These are phyloP conservation scores for Candida krabiensis DNA, from an alignment of 805 yeast genomes.

Conservation along the genomic window DNA sequence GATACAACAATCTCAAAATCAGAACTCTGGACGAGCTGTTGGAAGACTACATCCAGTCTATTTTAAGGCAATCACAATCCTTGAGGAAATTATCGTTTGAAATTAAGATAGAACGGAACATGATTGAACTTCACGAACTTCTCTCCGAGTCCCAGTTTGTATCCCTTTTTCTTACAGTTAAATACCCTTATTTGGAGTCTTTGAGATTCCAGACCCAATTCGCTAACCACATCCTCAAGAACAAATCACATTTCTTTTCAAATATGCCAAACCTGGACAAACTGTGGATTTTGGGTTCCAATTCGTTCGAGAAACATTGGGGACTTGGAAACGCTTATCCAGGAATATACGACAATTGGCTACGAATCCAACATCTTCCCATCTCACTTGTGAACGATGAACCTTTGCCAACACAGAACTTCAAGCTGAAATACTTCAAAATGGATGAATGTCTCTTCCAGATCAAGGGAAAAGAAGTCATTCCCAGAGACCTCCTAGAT, in stretches of 20 bases:
- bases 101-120: constrained; percentile 21
- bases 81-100: constrained; percentile 27
- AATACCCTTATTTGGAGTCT: constrained; percentile 31
- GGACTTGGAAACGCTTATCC: constrained; percentile 56
- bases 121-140: constrained; percentile 20
- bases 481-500: constrained; percentile 47
- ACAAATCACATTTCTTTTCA: constrained; percentile 28
- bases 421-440: constrained; percentile 40
- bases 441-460: constrained; percentile 53
- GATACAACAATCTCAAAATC: constrained; percentile 20
- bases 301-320: constrained; percentile 55
- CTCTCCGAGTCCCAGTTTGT: constrained; percentile 18
- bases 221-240: constrained; percentile 31
- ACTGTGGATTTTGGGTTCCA: constrained; percentile 48
- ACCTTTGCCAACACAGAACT: constrained; percentile 7
- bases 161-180: constrained; percentile 10
- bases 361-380: constrained; percentile 55
- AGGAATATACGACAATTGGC: constrained; percentile 57
- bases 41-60: constrained; percentile 17
- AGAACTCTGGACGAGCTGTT: constrained; percentile 16
- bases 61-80: constrained; percentile 15
- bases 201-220: constrained; percentile 40
- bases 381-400: constrained; percentile 31
- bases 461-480: constrained; percentile 24
- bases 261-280: constrained; percentile 30